Evolutionary conservation across 768 basidiomycete species (phyloP).

Genomic region (Agaricus subrufescens): DNA sequence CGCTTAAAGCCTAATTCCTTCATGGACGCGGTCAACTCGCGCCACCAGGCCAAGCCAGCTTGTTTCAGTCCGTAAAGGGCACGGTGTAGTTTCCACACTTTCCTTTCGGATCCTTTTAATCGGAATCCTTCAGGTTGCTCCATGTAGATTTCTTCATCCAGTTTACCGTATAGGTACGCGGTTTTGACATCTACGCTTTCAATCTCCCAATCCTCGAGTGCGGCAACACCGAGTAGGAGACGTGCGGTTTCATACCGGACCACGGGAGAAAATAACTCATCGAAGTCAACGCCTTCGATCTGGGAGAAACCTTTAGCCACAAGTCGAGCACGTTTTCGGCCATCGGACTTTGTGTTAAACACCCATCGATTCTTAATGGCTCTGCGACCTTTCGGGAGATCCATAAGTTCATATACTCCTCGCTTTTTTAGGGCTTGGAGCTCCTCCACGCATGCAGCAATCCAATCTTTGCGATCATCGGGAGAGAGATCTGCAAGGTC

Average conservation of each 20-base stretch:
- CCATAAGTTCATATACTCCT: background rate
- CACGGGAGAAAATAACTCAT: too few relatives aligned
- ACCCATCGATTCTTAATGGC: background rate
- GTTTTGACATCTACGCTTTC: constrained; percentile 16
- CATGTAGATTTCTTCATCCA: constrained; percentile 12
- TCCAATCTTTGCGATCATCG: background rate
- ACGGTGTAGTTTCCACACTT: background rate
- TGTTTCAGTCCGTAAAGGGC: constrained; percentile 2
- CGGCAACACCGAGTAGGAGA: constrained; percentile 19
- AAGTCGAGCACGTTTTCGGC: too few relatives aligned
- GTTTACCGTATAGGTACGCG: constrained; percentile 8
- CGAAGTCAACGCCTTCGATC: too few relatives aligned
- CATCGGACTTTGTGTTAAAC: too few relatives aligned
- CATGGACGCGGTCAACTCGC: background rate
- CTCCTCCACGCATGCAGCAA: constrained; percentile 1
- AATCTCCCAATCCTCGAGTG: constrained; percentile 26
- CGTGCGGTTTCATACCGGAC: constrained; percentile 6
- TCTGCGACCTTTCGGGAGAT: background rate
- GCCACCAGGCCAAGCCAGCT: background rate
- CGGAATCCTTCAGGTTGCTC: constrained; percentile 2
- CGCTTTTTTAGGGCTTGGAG: constrained; percentile 8
- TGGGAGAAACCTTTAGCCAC: too few relatives aligned
- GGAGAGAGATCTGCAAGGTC: too few relatives aligned
- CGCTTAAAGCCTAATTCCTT: background rate
- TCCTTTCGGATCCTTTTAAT: too few relatives aligned